phyloP scores from a whole-genome alignment of 164 flowering plant species.

The Nelumbo lutea region DNA sequence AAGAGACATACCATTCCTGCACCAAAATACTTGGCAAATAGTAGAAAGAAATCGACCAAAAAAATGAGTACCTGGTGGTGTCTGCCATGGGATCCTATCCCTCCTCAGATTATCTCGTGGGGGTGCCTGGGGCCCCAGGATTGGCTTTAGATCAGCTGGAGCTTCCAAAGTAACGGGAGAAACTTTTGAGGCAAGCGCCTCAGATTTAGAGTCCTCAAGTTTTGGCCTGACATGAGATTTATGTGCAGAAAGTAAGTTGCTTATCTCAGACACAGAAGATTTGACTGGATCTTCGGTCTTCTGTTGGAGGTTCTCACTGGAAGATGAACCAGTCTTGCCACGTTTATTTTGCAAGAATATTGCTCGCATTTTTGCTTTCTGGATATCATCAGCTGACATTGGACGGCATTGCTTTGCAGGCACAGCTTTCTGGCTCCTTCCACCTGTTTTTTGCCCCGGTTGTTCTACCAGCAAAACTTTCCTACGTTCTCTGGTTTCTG shows the following conservation, averaged over 20 bases:
- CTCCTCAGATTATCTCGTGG: slow-evolving; percentile 43
- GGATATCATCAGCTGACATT: slow-evolving; percentile 94
- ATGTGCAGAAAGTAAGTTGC: slow-evolving; percentile 17
- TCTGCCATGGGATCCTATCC: slow-evolving; percentile 63
- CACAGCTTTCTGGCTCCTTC: slow-evolving; percentile 44
- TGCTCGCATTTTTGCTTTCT: slow-evolving; percentile 94
- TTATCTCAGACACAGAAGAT: slow-evolving; percentile 21
- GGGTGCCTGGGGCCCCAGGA: slow-evolving; percentile 28
- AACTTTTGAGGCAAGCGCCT: slow-evolving; percentile 13
- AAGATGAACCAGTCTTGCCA: slow-evolving; percentile 40
- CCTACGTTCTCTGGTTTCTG: slow-evolving; percentile 74
- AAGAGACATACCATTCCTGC: too few species aligned
- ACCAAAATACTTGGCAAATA: slow-evolving; percentile 3
- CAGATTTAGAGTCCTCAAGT: slow-evolving; percentile 32
- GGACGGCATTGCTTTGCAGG: slow-evolving; percentile 70
- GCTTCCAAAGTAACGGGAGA: slow-evolving; percentile 18
- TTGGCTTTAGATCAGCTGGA: slow-evolving; percentile 18
- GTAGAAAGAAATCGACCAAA: slow-evolving; percentile 7
- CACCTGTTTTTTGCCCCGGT: slow-evolving; percentile 55
- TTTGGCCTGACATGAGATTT: slow-evolving; percentile 25
- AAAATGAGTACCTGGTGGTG: slow-evolving; percentile 70
- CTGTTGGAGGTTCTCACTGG: slow-evolving; percentile 22
- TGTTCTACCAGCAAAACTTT: slow-evolving; percentile 89
- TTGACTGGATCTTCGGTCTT: slow-evolving; percentile 32
- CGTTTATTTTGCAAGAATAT: slow-evolving; percentile 71